Base-by-base conservation (phyloP, 768 basidiomycete species). In the Solioccasus polychromus region DNA sequence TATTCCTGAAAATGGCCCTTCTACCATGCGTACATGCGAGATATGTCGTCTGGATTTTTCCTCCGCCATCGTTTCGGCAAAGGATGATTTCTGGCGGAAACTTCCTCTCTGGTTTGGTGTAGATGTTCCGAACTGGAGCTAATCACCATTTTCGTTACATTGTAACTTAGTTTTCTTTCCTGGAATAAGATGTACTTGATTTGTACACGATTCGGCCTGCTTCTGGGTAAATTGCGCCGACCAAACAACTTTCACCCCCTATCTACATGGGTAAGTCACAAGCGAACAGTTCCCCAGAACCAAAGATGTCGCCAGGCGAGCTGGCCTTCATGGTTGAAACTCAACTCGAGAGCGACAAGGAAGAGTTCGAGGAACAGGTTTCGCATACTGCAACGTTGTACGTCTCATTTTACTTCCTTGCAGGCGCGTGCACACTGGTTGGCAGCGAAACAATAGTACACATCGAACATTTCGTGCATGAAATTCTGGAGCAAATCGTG, bases 41-140 rank as follows among this genome's bases (percentile, higher is more conserved):
- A 68, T 63, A 40, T 88, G 85, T 57, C 71, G 80, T 46, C 52
- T 73, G 25, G 84, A 84, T 45, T 86, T 84, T 66, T 72, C 75
- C 18, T 62, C 68, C n/a, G 71, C 76, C 8, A 82, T 85, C 35
- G 76, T 83, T 51, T 64, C 66, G 35, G 76, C 80, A 35, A 68
- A 85, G 41, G 75, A 79, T 48, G 80, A 82, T 25, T 74, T 86
- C 53, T 88, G 85, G 85, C 67, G 69, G 42, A 75, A 71, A 43
- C 58, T 88, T 17, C 84, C 85, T 3, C 50, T 55, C 34, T 88
- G 83, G 84, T 88, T 87, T 59, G 77, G 75, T 24, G 64, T 85
- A 51, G 73, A 79, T 32, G 64, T 74, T 34, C 52, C 60, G 31
- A 60, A 61, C 31, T 73, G 71, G 72, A 63, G 56, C n/a, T 65